Evolutionary conservation across 352 stramenopile species (phyloP), one percentile per base, ranked within the genome.

Genomic region (Globisporangium lucens): DNA sequence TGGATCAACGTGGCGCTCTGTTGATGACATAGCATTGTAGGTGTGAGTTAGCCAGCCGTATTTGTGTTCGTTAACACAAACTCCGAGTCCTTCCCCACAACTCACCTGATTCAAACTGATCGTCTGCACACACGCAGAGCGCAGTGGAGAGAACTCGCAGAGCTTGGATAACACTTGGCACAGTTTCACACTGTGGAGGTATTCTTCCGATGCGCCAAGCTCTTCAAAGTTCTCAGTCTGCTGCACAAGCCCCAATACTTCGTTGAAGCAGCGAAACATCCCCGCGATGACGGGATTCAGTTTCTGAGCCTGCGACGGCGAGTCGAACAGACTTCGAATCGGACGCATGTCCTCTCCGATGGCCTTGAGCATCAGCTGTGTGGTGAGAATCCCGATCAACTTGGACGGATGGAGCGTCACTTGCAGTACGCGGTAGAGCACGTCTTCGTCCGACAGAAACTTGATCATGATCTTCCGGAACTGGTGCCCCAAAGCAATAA

Each of bases 61-160:
- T 20, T n/a, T 24, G 17, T 9, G 4, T 13, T 51, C 43, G 43
- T 9, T 5, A n/a, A 27, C 9, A 9, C 20, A n/a, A 66, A 61
- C 27, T 62, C 15, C 24, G 63, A 9, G 9, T 17, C 46, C 15
- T 12, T 12, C 47, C 46, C 4, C 5, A 30, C 5, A 17, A 56
- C n/a, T 17, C 63, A 92, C 87, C 82, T 94, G 87, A 49, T 90
- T 93, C 5, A 93, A 67, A 62, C 83, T 90, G 63, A 93, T 81
- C 0, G 61, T 78, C 61, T 82, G 68, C 22, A 84, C 78, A 56
- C 87, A 93, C 0, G 86, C 56, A 0, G 74, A 67, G 4, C 82
- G 77, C 61, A 93, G 70, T 7, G 65, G 47, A 9, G 78, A 68
- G 22, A 90, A 82, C 43, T 76, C 70, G 20, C 74, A 77, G n/a